These are phyloP conservation scores for Cadophora sp. DNA, from an alignment of 2,329 filamentous ascomycete species.

Conservation along the genomic window DNA sequence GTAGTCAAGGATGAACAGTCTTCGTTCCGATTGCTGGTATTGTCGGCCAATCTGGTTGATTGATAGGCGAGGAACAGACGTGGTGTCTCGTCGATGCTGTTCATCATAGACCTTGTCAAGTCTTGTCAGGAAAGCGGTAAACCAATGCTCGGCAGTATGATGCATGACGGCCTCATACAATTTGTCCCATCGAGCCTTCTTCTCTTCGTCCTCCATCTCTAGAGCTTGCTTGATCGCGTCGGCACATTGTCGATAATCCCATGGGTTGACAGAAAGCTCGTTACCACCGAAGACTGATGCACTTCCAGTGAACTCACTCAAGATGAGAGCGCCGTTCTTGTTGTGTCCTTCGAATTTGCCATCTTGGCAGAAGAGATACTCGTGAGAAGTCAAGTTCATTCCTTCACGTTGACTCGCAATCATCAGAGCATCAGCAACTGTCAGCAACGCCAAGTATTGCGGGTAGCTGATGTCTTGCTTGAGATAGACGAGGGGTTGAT, in stretches of 20 bases:
- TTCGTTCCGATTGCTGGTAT: slow-evolving; percentile 70
- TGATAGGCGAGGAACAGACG: slow-evolving; percentile 84
- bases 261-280: slow-evolving; percentile 89
- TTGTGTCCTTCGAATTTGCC: slow-evolving; percentile 72
- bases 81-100: slow-evolving; percentile 83
- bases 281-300: slow-evolving; percentile 82
- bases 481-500: slow-evolving; percentile 91
- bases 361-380: slow-evolving; percentile 93
- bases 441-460: slow-evolving; percentile 90
- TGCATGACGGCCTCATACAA: slow-evolving; percentile 76
- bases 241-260: slow-evolving; percentile 90
- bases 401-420: slow-evolving; percentile 95
- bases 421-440: slow-evolving; percentile 89
- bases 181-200: slow-evolving; percentile 74
- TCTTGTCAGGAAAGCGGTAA: slow-evolving; percentile 73
- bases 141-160: slow-evolving; percentile 88
- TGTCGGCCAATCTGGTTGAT: slow-evolving; percentile 66
- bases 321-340: slow-evolving; percentile 86
- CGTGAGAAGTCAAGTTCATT: slow-evolving; percentile 96
- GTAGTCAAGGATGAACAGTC: slow-evolving; percentile 91
- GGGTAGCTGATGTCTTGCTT: slow-evolving; percentile 94
- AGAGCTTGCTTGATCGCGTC: slow-evolving; percentile 84
- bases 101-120: slow-evolving; percentile 81
- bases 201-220: slow-evolving; percentile 80
- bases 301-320: slow-evolving; percentile 95